Evolutionary conservation across 352 stramenopile species (phyloP).

Genomic region (Peronospora farinosa): DNA sequence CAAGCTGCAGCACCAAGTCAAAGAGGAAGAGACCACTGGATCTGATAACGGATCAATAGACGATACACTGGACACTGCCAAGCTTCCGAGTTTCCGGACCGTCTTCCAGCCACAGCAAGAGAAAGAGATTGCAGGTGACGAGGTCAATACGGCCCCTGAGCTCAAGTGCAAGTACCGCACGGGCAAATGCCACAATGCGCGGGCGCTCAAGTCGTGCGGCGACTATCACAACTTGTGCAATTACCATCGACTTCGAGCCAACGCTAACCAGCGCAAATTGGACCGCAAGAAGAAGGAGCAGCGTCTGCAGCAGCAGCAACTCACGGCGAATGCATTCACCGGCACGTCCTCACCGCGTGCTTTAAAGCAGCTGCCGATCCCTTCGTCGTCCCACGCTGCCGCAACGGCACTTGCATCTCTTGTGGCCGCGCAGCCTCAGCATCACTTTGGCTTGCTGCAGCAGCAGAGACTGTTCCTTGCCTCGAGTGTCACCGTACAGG

Average conservation of each 20-base stretch:
- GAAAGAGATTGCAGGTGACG: not conserved
- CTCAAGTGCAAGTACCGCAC: constrained; percentile 83
- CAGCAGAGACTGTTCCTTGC: constrained; percentile 22
- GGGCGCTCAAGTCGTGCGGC: constrained; percentile 69
- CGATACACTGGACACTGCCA: constrained; percentile 16
- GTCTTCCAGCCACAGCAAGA: constrained; percentile 39
- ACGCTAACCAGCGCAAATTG: constrained; percentile 78
- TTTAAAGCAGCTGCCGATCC: constrained; percentile 10
- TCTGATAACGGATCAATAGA: constrained; percentile 6
- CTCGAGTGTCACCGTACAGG: constrained; percentile 19
- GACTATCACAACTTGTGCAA: constrained; percentile 83
- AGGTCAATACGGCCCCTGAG: constrained; percentile 19
- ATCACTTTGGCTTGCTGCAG: constrained; percentile 29
- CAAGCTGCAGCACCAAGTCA: constrained; percentile 26
- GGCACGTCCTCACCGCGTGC: constrained; percentile 3
- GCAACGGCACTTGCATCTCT: constrained; percentile 40
- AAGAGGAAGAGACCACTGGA: constrained; percentile 2
- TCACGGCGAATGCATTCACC: constrained; percentile 22
- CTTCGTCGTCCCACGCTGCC: constrained; percentile 33
- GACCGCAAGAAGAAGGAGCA: constrained; percentile 81
- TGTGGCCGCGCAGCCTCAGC: constrained; percentile 28
- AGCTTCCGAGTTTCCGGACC: constrained; percentile 59
- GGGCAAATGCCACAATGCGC: constrained; percentile 65
- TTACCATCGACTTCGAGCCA: constrained; percentile 70
- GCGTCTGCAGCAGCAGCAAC: constrained; percentile 39